Percentiles rank a stretch among this genome's conserved stretches.
These are phyloP conservation scores for Corymbia calophylla DNA, from an alignment of 441 rosid species.

Conservation along the genomic window DNA sequence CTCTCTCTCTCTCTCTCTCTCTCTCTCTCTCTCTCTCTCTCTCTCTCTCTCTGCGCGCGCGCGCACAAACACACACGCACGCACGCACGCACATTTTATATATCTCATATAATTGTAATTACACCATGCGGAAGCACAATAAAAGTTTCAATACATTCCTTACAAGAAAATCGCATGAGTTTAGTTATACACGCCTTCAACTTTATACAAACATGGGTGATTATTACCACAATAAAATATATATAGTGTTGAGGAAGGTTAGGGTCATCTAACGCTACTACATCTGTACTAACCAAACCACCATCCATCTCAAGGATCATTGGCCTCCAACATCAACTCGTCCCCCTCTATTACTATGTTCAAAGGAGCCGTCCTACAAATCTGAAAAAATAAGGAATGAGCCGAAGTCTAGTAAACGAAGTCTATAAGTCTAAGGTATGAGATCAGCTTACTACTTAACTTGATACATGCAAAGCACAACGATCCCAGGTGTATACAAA, in stretches of 20 bases:
- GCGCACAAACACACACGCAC: no score
- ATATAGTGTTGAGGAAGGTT: no score
- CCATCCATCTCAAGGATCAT: neutral
- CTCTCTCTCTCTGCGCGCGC: no score
- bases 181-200: neutral
- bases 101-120: no score
- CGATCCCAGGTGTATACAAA: no score
- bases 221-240: no score
- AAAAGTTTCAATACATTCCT: neutral
- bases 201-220: neutral
- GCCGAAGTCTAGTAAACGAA: fast-evolving
- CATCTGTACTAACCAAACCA: neutral
- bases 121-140: fast-evolving
- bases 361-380: neutral
- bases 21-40: no score
- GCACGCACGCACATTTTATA: no score
- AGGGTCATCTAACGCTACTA: neutral
- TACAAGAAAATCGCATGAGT: neutral
- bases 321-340: neutral
- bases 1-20: no score
- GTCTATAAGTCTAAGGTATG: neutral
- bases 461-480: neutral
- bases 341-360: neutral
- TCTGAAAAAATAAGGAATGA: neutral
- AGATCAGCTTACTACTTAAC: neutral